These are phyloP conservation scores for Kazachstania bromeliacearum DNA, from an alignment of 805 yeast genomes.

Conservation along the genomic window DNA sequence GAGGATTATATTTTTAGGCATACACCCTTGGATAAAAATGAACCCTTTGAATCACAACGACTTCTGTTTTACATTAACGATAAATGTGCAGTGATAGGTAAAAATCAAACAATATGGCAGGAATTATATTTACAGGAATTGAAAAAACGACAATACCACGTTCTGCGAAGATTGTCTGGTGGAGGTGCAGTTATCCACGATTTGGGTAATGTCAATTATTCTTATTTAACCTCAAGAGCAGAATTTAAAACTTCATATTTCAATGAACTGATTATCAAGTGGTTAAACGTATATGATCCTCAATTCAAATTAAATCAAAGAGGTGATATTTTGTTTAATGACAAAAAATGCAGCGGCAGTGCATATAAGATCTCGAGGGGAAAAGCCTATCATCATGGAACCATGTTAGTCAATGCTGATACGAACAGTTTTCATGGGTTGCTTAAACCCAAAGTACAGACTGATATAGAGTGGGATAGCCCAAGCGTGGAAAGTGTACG, in stretches of 20 bases:
- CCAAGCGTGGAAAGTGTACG: conserved; percentile 67
- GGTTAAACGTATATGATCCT: conserved; percentile 12
- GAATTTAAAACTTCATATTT: conserved; percentile 54
- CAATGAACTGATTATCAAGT: conserved; percentile 38
- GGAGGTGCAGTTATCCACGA: conserved; percentile 98
- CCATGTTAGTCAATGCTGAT: conserved; percentile 71
- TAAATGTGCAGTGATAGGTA: conserved; percentile 89
- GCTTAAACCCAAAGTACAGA: conserved; percentile 38
- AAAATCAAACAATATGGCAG: conserved; percentile 91
- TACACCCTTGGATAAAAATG: conserved; percentile 37
- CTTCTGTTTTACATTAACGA: conserved; percentile 65
- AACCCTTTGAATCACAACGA: conserved; percentile 34
- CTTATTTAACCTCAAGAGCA: conserved; percentile 61
- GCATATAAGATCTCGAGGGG: conserved; percentile 82
- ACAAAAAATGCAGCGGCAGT: conserved; percentile 75
- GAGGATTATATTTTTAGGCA: conserved; percentile 68
- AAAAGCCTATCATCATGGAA: conserved; percentile 88
- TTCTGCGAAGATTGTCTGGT: conserved; percentile 75
- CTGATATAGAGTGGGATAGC: conserved; percentile 38
- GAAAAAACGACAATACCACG: conserved; percentile 43
- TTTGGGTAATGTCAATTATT: conserved; percentile 76
- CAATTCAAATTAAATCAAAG: conserved; percentile 51
- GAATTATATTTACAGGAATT: conserved; percentile 62
- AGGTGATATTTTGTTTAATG: conserved; percentile 63
- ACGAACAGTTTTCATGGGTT: conserved; percentile 51